Conservation (phyloP, 345 rosid genomes). For the Corchorus capsularis region DNA sequence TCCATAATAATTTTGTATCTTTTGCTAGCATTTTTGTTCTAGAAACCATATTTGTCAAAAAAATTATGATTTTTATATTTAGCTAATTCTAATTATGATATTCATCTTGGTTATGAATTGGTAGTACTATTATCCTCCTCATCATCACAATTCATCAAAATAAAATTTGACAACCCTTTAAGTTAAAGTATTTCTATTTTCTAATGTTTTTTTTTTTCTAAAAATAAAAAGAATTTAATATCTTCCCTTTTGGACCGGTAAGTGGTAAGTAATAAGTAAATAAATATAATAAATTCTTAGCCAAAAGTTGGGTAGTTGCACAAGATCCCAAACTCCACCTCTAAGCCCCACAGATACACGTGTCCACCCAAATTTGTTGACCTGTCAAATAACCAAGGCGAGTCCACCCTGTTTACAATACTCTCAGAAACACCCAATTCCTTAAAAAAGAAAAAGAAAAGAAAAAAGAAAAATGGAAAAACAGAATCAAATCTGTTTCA, state of each 20-base stretch:
- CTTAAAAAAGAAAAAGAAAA: not conserved
- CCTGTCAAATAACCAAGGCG: conserved; percentile 18
- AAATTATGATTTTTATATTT: no score
- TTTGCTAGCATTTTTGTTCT: no score
- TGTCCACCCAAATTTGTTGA: conserved; percentile 8
- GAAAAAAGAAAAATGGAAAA: no score
- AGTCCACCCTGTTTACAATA: not conserved
- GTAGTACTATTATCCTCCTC: not conserved
- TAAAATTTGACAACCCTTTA: not conserved
- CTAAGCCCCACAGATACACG: not conserved
- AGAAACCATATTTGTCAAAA: no score
- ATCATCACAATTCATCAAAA: not conserved
- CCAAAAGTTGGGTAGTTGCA: conserved; percentile 14
- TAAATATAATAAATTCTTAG: not conserved
- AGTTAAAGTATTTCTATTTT: not conserved
- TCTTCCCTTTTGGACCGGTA: not conserved
- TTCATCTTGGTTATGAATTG: not conserved
- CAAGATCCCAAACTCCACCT: conserved; percentile 19
- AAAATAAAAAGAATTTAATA: not conserved
- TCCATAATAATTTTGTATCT: no score
- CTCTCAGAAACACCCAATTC: not conserved
- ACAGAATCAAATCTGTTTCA: conserved; percentile 18
- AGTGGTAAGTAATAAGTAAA: not conserved
- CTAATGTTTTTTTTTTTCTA: not conserved
- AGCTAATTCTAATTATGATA: not conserved